These are phyloP conservation scores for Aspergillus avenaceus DNA, from an alignment of 495 filamentous ascomycete genomes.

Conservation along the genomic window DNA sequence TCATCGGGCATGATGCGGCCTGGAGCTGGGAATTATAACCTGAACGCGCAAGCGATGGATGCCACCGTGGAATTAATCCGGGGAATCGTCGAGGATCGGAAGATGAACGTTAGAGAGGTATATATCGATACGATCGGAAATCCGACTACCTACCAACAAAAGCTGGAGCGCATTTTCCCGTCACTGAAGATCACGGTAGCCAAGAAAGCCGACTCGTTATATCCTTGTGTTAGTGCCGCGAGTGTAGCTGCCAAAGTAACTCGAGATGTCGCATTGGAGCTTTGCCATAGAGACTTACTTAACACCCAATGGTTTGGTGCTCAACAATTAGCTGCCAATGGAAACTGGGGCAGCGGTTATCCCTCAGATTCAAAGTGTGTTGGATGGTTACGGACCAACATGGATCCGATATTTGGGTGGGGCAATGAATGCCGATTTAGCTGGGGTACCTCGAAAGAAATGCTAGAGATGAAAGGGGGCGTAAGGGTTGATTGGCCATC, in stretches of 20 bases:
- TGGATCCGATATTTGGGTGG: slow-evolving; percentile 96
- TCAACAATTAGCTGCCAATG: slow-evolving; percentile 9
- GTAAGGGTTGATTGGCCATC: slow-evolving; percentile 80
- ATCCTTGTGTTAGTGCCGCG: slow-evolving; percentile 90
- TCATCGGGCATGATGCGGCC: slow-evolving; percentile 74
- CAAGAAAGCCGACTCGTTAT: slow-evolving; percentile 93
- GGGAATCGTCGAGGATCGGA: slow-evolving; percentile 61
- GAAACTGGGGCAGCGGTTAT: slow-evolving; percentile 86
- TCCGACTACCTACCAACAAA: slow-evolving; percentile 75
- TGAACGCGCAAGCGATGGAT: slow-evolving; percentile 98
- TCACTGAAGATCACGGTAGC: slow-evolving; percentile 77
- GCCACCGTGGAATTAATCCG: slow-evolving; percentile 83
- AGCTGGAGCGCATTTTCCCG: slow-evolving; percentile 80
- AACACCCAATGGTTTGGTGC: slow-evolving; percentile 10
- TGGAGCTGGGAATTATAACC: slow-evolving; percentile 64
- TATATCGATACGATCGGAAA: slow-evolving; percentile 94
- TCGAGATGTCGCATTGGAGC: slow-evolving; percentile 80
- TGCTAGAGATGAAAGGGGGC: slow-evolving; percentile 67
- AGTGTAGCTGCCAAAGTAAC: slow-evolving; percentile 96
- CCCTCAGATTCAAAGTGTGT: slow-evolving; percentile 82
- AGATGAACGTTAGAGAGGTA: slow-evolving; percentile 79
- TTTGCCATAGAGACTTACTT: slow-evolving; percentile 55
- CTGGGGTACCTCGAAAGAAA: slow-evolving; percentile 91
- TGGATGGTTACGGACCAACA: slow-evolving; percentile 74
- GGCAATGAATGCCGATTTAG: slow-evolving; percentile 87